Percentiles rank a stretch among this genome's conserved stretches.
Evolutionary conservation across 129 eudicot species (phyloP).

Genomic region (Heracleum sosnowskyi): DNA sequence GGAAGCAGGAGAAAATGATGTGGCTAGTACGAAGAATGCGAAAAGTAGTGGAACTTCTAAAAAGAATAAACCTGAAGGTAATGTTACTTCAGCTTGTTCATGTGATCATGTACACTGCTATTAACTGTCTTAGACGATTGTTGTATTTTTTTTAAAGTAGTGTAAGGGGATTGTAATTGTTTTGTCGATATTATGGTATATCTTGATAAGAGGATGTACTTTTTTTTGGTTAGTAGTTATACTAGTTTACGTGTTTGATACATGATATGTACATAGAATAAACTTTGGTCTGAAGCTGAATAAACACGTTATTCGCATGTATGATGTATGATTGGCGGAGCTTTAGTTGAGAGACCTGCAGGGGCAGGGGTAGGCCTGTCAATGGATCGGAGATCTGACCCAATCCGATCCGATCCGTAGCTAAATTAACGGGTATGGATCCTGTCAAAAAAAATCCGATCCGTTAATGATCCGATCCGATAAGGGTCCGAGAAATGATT

Average conservation of each 20-base stretch:
- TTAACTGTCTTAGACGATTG: background rate
- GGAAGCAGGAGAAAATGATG: constrained; percentile 43
- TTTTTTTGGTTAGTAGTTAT: background rate
- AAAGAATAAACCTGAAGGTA: constrained; percentile 43
- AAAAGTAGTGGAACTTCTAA: constrained; percentile 29
- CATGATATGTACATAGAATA: background rate
- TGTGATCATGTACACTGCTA: background rate
- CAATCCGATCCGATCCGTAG: too few relatives aligned
- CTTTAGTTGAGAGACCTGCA: background rate
- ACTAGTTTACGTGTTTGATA: background rate
- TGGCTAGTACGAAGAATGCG: constrained; percentile 23
- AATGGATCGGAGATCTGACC: too few relatives aligned
- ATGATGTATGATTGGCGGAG: background rate
- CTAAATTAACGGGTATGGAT: too few relatives aligned
- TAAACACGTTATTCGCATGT: too few relatives aligned
- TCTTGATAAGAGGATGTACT: too few relatives aligned
- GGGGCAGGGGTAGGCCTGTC: too few relatives aligned
- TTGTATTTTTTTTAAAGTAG: background rate
- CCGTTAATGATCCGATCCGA: too few relatives aligned
- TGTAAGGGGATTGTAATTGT: background rate
- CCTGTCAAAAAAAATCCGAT: too few relatives aligned
- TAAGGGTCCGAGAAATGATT: too few relatives aligned
- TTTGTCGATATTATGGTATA: too few relatives aligned
- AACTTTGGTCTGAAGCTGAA: background rate
- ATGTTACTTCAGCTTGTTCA: background rate